phyloP scores from a whole-genome alignment of 2,329 filamentous ascomycete genomes.

The Aspergillus sp. region DNA sequence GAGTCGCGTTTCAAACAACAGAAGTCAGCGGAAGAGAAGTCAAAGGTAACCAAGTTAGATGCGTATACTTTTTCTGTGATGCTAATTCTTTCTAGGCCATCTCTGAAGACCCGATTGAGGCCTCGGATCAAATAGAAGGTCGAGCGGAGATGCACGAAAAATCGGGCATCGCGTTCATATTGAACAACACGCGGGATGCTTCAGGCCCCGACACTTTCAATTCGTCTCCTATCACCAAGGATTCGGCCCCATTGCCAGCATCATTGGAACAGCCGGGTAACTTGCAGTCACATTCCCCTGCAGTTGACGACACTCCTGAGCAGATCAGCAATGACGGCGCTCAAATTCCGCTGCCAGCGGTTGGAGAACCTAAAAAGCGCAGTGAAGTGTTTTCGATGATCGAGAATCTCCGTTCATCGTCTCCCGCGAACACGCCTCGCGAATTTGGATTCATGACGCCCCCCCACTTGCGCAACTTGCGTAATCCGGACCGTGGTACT shows the following conservation, averaged over 20 bases:
- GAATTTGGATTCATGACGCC: slow-evolving; percentile 28
- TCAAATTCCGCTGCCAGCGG: slow-evolving; percentile 49
- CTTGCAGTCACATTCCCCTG: slow-evolving; percentile 39
- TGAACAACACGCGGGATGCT: slow-evolving; percentile 13
- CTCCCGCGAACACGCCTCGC: slow-evolving; percentile 26
- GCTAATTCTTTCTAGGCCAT: slow-evolving; percentile 4
- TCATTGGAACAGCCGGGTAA: slow-evolving; percentile 28
- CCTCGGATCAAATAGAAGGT: background rate
- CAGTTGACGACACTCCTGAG: slow-evolving; percentile 56
- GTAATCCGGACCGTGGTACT: slow-evolving; percentile 24
- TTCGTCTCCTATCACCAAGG: slow-evolving; percentile 28
- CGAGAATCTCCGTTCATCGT: slow-evolving; percentile 59
- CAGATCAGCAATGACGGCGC: slow-evolving; percentile 69
- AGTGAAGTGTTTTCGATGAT: slow-evolving; percentile 64
- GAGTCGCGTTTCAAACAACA: slow-evolving; percentile 53
- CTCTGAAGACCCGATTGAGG: background rate
- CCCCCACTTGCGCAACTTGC: slow-evolving; percentile 25
- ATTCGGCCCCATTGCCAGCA: slow-evolving; percentile 13
- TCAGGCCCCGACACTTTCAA: slow-evolving; percentile 16
- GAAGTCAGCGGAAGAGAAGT: slow-evolving; percentile 41
- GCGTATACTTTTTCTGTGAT: slow-evolving; percentile 5
- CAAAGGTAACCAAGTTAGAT: slow-evolving; percentile 17
- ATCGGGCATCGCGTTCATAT: slow-evolving; percentile 14
- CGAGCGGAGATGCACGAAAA: slow-evolving; percentile 9
- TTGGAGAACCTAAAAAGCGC: slow-evolving; percentile 65